phyloP scores from a whole-genome alignment of 2,329 filamentous ascomycete genomes.

The Zymoseptoria tritici region DNA sequence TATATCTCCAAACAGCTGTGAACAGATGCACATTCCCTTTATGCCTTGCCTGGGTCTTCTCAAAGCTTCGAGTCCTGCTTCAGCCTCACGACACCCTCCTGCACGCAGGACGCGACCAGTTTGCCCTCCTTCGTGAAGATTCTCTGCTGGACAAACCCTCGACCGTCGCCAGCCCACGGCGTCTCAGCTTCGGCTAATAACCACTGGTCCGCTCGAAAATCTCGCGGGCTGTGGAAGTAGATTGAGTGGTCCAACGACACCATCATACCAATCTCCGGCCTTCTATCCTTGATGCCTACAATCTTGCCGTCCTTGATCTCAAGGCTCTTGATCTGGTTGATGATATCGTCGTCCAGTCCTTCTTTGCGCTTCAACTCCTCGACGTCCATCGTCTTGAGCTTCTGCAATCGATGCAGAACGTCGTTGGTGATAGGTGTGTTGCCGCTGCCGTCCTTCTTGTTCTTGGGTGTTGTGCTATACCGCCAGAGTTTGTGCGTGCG shows the following conservation, averaged over 20 bases:
- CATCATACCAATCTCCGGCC: slow-evolving; percentile 70
- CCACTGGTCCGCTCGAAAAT: slow-evolving; percentile 56
- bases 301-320: slow-evolving; percentile 33
- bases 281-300: slow-evolving; percentile 45
- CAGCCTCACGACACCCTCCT: slow-evolving; percentile 57
- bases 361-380: slow-evolving; percentile 36
- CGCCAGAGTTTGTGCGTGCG: slow-evolving; percentile 75
- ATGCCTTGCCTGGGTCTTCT: not conserved
- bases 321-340: slow-evolving; percentile 40
- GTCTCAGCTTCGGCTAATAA: slow-evolving; percentile 74
- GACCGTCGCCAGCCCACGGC: slow-evolving; percentile 70
- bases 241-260: slow-evolving; percentile 68
- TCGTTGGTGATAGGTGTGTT: slow-evolving; percentile 31
- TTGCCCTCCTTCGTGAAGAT: slow-evolving; percentile 65
- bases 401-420: slow-evolving; percentile 32
- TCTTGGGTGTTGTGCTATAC: slow-evolving; percentile 42
- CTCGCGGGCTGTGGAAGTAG: slow-evolving; percentile 47
- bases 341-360: slow-evolving; percentile 45
- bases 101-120: slow-evolving; percentile 69
- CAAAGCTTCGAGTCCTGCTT: slow-evolving; percentile 32
- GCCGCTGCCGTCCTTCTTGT: slow-evolving; percentile 15
- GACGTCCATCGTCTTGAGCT: slow-evolving; percentile 39
- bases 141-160: slow-evolving; percentile 67
- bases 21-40: not conserved
- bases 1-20: not conserved